Percentiles rank a stretch among this genome's conserved stretches.
Evolutionary conservation across 352 stramenopile genomes (phyloP).

Genomic region (Phytophthora rubi): DNA sequence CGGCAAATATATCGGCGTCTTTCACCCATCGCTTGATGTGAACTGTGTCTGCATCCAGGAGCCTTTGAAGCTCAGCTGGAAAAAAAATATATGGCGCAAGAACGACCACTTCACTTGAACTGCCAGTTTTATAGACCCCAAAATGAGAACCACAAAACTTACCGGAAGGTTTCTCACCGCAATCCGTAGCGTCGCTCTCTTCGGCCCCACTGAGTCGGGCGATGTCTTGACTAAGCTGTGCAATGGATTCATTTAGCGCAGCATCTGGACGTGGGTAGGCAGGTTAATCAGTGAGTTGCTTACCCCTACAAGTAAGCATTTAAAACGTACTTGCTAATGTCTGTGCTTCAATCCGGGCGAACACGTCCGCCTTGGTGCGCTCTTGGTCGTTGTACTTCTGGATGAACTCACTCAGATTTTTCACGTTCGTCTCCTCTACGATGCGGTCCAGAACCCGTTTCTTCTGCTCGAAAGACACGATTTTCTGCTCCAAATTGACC

Average conservation of each 20-base stretch:
- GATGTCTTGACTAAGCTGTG: conserved; percentile 64
- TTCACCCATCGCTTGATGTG: conserved; percentile 59
- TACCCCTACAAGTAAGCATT: background rate
- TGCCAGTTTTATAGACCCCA: background rate
- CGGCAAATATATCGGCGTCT: conserved; percentile 53
- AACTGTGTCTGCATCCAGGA: conserved; percentile 53
- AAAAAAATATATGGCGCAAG: background rate
- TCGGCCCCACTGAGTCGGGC: conserved; percentile 51
- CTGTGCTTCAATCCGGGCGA: conserved; percentile 60
- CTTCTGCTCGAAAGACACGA: conserved; percentile 77
- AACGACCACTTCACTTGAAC: background rate
- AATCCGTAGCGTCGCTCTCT: conserved; percentile 40
- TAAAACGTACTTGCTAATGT: conserved; percentile 46
- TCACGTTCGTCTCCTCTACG: conserved; percentile 52
- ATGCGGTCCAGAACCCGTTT: conserved; percentile 67
- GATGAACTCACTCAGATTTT: conserved; percentile 73
- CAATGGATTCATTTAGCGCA: conserved; percentile 51
- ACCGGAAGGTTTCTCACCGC: conserved; percentile 55
- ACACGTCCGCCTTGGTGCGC: conserved; percentile 51
- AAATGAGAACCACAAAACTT: background rate
- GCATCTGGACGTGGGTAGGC: conserved; percentile 38
- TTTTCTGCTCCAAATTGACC: conserved; percentile 64
- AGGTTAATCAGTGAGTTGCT: background rate
- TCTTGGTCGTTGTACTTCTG: conserved; percentile 70
- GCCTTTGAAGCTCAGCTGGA: conserved; percentile 51